phyloP scores from a whole-genome alignment of 148 eudicot species.

The Cornus florida region DNA sequence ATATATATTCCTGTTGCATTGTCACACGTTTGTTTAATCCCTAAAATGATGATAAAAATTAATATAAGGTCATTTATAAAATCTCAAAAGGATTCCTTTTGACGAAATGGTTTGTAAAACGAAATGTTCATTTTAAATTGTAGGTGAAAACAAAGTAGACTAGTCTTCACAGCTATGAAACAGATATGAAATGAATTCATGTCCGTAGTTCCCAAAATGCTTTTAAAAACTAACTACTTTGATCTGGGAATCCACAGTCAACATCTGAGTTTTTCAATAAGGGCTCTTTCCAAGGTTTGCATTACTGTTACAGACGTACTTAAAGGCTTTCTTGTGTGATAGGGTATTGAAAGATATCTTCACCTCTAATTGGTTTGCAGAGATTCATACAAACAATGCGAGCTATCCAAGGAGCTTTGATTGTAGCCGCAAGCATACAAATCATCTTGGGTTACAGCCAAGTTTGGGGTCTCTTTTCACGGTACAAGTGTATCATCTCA shows the following conservation, averaged over 20 bases:
- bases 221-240: neutral
- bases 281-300: neutral
- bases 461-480: conserved; percentile 96
- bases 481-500: conserved; percentile 45
- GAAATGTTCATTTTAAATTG: neutral
- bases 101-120: neutral
- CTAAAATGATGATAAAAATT: neutral
- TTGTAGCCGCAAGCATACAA: conserved; percentile 91
- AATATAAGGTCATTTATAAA: neutral
- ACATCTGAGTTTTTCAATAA: neutral
- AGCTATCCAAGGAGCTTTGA: conserved; percentile 97
- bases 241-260: neutral
- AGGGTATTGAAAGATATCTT: conserved; percentile 7
- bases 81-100: neutral
- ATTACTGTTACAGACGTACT: neutral
- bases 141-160: neutral
- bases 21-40: neutral
- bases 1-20: neutral
- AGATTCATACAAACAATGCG: conserved; percentile 95
- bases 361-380: conserved; percentile 39
- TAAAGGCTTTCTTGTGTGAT: neutral
- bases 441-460: conserved; percentile 95
- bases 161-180: neutral
- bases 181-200: neutral
- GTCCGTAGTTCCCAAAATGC: neutral